phyloP scores from a whole-genome alignment of 257 asterid species.

The Ajuga chamaepitys region DNA sequence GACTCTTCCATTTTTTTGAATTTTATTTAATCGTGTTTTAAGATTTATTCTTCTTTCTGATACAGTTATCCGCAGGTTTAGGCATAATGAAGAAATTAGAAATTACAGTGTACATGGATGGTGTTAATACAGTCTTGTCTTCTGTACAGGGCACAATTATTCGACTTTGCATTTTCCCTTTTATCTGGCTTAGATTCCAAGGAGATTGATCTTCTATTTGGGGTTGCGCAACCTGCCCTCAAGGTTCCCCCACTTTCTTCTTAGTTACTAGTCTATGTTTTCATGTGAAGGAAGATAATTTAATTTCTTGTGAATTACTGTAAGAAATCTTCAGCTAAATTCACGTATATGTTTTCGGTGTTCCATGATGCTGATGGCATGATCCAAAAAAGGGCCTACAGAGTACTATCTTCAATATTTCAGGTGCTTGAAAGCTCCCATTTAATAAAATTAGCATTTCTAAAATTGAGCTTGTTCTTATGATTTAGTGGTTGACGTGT shows the following conservation, averaged over 20 bases:
- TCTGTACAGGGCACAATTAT: slow-evolving; percentile 62
- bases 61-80: background rate
- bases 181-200: slow-evolving; percentile 74
- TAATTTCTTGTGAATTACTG: background rate
- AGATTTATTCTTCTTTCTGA: background rate
- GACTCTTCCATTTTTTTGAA: no score
- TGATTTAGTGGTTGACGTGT: background rate
- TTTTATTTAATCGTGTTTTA: no score
- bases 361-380: slow-evolving; percentile 70
- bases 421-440: slow-evolving; percentile 37
- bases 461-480: background rate
- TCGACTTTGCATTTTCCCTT: slow-evolving; percentile 77
- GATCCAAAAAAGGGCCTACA: slow-evolving; percentile 89
- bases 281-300: slow-evolving; percentile 1
- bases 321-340: background rate
- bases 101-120: background rate
- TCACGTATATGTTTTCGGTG: background rate
- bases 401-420: slow-evolving; percentile 64
- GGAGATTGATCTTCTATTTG: slow-evolving; percentile 56
- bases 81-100: slow-evolving; percentile 3
- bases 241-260: slow-evolving; percentile 38
- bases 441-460: background rate
- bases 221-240: slow-evolving; percentile 49
- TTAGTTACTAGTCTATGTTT: background rate
- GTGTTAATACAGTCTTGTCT: slow-evolving; percentile 4